Evolutionary conservation across 352 stramenopile species (phyloP).

Genomic region (Phytophthora pluvialis): DNA sequence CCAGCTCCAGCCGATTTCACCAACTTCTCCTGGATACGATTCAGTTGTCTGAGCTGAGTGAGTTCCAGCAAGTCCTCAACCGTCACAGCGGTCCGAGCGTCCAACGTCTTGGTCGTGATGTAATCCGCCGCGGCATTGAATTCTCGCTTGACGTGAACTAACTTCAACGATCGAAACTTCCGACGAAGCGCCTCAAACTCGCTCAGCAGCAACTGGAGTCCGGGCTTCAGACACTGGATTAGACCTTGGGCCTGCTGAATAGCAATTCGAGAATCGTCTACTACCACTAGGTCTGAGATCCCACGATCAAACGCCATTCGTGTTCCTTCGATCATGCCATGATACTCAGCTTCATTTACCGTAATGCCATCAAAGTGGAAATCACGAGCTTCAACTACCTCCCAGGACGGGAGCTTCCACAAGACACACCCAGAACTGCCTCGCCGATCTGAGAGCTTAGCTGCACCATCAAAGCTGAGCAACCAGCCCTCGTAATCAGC

Average conservation of each 20-base stretch:
- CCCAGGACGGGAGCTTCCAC: slow-evolving; percentile 3
- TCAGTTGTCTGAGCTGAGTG: not conserved
- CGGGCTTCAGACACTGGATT: slow-evolving; percentile 7
- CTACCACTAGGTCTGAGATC: not conserved
- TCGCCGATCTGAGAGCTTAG: not conserved
- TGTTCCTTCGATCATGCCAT: too few species aligned
- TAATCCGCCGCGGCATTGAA: slow-evolving; percentile 2
- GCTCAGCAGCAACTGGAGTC: not conserved
- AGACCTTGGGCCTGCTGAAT: slow-evolving; percentile 16
- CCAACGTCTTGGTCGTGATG: not conserved
- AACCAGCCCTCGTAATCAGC: not conserved
- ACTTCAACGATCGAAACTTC: not conserved
- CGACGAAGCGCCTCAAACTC: not conserved
- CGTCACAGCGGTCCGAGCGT: not conserved
- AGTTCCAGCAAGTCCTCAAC: slow-evolving; percentile 2
- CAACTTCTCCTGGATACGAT: not conserved
- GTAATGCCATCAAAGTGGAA: not conserved
- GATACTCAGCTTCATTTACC: slow-evolving; percentile 7
- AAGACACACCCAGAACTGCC: slow-evolving; percentile 5
- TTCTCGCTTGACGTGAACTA: slow-evolving; percentile 8
- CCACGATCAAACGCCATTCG: not conserved
- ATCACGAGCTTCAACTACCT: not conserved
- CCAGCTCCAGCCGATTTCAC: not conserved
- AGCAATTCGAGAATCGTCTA: slow-evolving; percentile 4
- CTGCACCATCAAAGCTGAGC: slow-evolving; percentile 13